phyloP scores from a whole-genome alignment of 495 filamentous ascomycete species.

The Arthonia radiata region DNA sequence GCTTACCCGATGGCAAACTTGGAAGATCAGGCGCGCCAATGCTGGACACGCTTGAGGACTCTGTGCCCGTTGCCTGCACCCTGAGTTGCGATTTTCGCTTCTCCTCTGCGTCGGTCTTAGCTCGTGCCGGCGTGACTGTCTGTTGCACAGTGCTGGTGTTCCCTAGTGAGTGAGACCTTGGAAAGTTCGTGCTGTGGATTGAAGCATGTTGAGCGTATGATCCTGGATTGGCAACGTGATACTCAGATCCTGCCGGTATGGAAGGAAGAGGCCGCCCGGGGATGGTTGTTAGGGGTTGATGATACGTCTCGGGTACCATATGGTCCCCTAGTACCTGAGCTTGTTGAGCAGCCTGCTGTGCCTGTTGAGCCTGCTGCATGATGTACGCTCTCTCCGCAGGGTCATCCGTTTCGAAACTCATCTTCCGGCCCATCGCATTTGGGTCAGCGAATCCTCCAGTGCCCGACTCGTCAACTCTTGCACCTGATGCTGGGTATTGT shows the following conservation, averaged over 20 bases:
- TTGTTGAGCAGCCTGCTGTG: no score
- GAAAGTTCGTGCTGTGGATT: conserved; percentile 25
- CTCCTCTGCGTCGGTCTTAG: conserved; percentile 79
- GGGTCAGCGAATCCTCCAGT: background rate
- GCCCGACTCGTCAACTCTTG: background rate
- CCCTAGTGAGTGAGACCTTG: conserved; percentile 65
- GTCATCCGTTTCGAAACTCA: background rate
- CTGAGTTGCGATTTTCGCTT: conserved; percentile 28
- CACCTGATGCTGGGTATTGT: background rate
- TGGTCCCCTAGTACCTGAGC: no score
- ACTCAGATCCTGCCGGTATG: no score
- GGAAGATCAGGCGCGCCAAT: conserved; percentile 27
- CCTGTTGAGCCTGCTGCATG: no score
- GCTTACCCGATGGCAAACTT: conserved; percentile 16
- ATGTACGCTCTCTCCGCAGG: no score
- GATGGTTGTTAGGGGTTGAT: no score
- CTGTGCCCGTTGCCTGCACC: conserved; percentile 25
- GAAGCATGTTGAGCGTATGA: conserved; percentile 2
- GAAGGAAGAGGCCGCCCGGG: no score
- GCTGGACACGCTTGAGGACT: conserved; percentile 26
- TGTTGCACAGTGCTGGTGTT: conserved; percentile 60
- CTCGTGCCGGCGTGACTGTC: conserved; percentile 58
- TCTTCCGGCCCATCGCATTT: background rate
- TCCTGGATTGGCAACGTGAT: no score
- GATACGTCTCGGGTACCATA: no score